A percentile compares a stretch with the other conserved stretches of the same genome.
These are phyloP conservation scores for Agroathelia rolfsii DNA, from an alignment of 1,284 basidiomycete genomes.

Conservation along the genomic window DNA sequence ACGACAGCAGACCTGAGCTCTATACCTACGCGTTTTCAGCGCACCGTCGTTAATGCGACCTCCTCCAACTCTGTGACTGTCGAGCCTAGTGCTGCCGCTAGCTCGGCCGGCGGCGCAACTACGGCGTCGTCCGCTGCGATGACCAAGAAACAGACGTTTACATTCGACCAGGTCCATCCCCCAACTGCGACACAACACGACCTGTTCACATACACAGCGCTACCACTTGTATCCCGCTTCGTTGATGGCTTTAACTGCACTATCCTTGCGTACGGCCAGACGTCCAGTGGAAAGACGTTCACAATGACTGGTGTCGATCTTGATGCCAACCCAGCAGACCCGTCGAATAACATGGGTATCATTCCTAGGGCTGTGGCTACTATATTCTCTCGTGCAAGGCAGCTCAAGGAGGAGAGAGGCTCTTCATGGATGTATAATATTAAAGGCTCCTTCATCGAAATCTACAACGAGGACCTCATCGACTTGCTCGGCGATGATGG, in stretches of 20 bases:
- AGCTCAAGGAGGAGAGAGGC: constrained; percentile 68
- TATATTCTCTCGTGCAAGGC: constrained; percentile 75
- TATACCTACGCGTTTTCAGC: constrained; percentile 91
- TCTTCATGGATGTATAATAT: constrained; percentile 63
- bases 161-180: constrained; percentile 89
- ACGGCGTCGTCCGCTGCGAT: constrained; percentile 42
- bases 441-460: constrained; percentile 88
- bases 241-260: constrained; percentile 97
- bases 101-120: constrained; percentile 33
- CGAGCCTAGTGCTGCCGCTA: constrained; percentile 44
- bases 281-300: constrained; percentile 93
- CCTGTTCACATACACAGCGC: constrained; percentile 77
- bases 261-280: constrained; percentile 96
- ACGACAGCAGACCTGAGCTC: constrained; percentile 73
- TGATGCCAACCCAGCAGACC: constrained; percentile 70
- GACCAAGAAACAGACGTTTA: constrained; percentile 79
- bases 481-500: constrained; percentile 74
- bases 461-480: constrained; percentile 97
- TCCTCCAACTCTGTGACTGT: constrained; percentile 65
- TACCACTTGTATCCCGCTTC: constrained; percentile 83
- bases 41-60: constrained; percentile 73
- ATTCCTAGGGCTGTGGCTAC: constrained; percentile 92
- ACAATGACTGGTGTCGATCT: constrained; percentile 91
- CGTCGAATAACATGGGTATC: constrained; percentile 80
- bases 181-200: constrained; percentile 77